Evolutionary conservation across 2,329 filamentous ascomycete species (phyloP).

Genomic region (Madurella fahalii): DNA sequence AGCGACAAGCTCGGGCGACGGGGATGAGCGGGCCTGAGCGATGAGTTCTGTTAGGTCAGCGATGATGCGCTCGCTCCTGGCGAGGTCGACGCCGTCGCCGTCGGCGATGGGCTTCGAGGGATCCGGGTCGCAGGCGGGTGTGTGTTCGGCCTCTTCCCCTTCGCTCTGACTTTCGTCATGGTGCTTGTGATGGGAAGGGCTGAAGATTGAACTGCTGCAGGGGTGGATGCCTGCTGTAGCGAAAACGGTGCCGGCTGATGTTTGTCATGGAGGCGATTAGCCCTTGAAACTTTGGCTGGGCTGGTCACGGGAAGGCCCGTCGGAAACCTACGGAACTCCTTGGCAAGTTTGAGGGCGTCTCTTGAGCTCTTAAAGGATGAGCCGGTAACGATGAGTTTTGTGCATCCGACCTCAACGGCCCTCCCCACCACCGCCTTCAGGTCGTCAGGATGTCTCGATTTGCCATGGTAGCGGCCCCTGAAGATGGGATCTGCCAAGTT

Average conservation of each 20-base stretch:
- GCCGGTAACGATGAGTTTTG: conserved; percentile 89
- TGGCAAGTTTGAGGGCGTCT: conserved; percentile 37
- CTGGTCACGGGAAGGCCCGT: background rate
- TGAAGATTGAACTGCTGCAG: conserved; percentile 78
- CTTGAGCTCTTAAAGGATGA: conserved; percentile 77
- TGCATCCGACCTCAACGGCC: conserved; percentile 72
- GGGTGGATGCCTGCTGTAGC: conserved; percentile 92
- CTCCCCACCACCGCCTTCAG: conserved; percentile 73
- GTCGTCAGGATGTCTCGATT: conserved; percentile 68
- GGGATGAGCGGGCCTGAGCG: conserved; percentile 47
- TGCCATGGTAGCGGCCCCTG: conserved; percentile 77
- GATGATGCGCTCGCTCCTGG: conserved; percentile 49
- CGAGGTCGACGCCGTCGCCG: conserved; percentile 40
- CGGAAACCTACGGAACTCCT: conserved; percentile 14
- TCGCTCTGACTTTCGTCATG: conserved; percentile 43
- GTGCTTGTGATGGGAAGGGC: conserved; percentile 44
- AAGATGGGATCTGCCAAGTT: conserved; percentile 94
- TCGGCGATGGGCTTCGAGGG: conserved; percentile 45
- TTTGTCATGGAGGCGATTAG: conserved; percentile 9
- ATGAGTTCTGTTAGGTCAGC: conserved; percentile 62
- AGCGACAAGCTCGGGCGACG: conserved; percentile 59
- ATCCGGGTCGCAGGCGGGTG: conserved; percentile 52
- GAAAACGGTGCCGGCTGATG: conserved; percentile 72
- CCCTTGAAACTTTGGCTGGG: background rate
- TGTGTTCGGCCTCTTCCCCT: conserved; percentile 37